These are phyloP conservation scores for Neopestalotiopsis sp. DNA, from an alignment of 2,329 filamentous ascomycete species.

Conservation along the genomic window DNA sequence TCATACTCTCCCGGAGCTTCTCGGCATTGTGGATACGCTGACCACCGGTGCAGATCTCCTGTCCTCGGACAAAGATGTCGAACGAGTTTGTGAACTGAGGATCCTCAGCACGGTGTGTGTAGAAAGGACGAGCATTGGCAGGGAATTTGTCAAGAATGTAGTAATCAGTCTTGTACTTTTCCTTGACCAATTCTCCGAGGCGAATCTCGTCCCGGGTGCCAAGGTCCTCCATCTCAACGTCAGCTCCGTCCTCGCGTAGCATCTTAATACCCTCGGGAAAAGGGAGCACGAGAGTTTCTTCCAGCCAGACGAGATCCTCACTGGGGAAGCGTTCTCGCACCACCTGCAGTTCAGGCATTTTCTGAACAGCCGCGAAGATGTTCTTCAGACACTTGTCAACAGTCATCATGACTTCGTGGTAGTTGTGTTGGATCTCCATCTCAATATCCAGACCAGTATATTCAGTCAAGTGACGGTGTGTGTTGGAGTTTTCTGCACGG, in stretches of 20 bases:
- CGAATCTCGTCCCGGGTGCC: conserved; percentile 86
- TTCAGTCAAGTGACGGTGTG: conserved; percentile 90
- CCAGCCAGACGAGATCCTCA: conserved; percentile 84
- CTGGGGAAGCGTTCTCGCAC: conserved; percentile 86
- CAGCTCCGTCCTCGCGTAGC: conserved; percentile 80
- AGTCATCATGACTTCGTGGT: conserved; percentile 82
- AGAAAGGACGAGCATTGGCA: conserved; percentile 21
- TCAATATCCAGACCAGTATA: conserved; percentile 93
- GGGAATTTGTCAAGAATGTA: conserved; percentile 96
- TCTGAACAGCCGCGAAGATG: conserved; percentile 73
- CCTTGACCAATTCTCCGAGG: conserved; percentile 81
- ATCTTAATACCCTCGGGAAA: conserved; percentile 82
- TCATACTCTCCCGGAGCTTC: conserved; percentile 79
- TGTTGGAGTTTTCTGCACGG: conserved; percentile 94
- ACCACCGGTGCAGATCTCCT: conserved; percentile 90
- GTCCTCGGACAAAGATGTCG: conserved; percentile 91
- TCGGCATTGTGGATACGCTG: conserved; percentile 87
- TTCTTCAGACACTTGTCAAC: conserved; percentile 83
- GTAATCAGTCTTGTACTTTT: conserved; percentile 88
- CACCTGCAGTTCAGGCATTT: conserved; percentile 72
- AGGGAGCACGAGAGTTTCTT: conserved; percentile 80
- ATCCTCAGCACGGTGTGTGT: conserved; percentile 50
- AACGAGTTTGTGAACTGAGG: conserved; percentile 85
- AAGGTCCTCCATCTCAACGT: conserved; percentile 78
- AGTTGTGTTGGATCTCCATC: conserved; percentile 88